These are phyloP conservation scores for Handroanthus guayacan DNA, from an alignment of 257 asterid species.

Conservation along the genomic window DNA sequence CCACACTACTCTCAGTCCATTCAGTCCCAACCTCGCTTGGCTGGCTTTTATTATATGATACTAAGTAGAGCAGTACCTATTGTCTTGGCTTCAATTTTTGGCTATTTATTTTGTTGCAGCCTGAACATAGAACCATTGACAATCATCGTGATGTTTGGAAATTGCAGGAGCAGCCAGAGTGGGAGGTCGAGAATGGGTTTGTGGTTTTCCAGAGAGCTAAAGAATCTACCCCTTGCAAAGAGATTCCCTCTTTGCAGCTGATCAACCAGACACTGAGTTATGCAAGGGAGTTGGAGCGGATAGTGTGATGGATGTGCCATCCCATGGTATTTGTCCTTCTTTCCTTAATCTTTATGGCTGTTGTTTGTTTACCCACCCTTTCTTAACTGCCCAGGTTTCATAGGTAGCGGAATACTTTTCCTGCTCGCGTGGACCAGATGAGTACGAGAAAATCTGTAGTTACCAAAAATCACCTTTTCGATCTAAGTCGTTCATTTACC, in stretches of 20 bases:
- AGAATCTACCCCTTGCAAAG: constrained; percentile 85
- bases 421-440: not conserved
- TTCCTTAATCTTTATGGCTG: not conserved
- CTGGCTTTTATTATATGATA: no score
- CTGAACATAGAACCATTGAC: not conserved
- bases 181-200: constrained; percentile 75
- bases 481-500: no score
- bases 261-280: constrained; percentile 94
- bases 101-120: not conserved
- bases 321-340: not conserved
- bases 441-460: not conserved
- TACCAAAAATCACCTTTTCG: not conserved
- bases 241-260: constrained; percentile 92
- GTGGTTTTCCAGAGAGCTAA: constrained; percentile 78
- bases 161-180: constrained; percentile 89
- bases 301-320: constrained; percentile 48
- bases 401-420: no score
- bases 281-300: constrained; percentile 92
- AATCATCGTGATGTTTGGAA: constrained; percentile 15
- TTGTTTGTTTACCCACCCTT: not conserved
- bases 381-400: not conserved
- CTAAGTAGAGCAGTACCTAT: not conserved
- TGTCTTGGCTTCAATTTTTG: not conserved
- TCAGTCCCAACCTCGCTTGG: not conserved
- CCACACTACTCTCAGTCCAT: constrained; percentile 6